Evolutionary conservation across 805 yeast species (phyloP), one percentile per base, ranked within the genome.

Genomic region (Grigorovia yakushimaensis): DNA sequence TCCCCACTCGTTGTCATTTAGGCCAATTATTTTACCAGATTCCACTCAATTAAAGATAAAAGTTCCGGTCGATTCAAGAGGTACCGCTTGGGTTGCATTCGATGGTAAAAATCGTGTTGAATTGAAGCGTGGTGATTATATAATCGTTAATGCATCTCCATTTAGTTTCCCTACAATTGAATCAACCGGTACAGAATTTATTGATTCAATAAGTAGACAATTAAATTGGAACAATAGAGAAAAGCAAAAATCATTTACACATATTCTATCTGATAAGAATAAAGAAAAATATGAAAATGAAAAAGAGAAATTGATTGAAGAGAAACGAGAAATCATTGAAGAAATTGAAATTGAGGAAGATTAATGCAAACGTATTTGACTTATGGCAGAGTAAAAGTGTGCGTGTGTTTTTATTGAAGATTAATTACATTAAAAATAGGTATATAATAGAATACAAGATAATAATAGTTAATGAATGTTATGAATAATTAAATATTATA

Each of bases 11-110:
- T 73, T 91, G 42, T 85, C 95, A 7, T 91, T 91, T 69, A 73
- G 98, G 54, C 98, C 98, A 2, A 84, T 91, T 47, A 72, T 91
- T 48, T 71, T 91, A 24, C 98, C 98, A 0, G 98, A 91, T 64
- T 84, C 93, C n/a, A 87, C 89, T 89, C 72, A 76, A 22, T 68
- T 91, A 49, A 82, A 79, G 56, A 84, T 91, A 5, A 84, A 83
- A 57, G 94, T 88, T 3, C 96, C 98, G 0, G 68, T 79, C 46
- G 76, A 74, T 48, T 82, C 95, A 40, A 70, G 98, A 45, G 79
- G 93, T 5, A 86, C 96, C 0, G 97, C 98, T 0, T 93, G 96
- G 95, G 94, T 95, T 1, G 82, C 96, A 1, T 93, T 93, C 62
- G 98, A 93, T 66, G 98, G 98, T 11, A 81, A 93, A 55, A 80